These are phyloP conservation scores for Thielaviopsis populi DNA, from an alignment of 2,329 filamentous ascomycete genomes.

Conservation along the genomic window DNA sequence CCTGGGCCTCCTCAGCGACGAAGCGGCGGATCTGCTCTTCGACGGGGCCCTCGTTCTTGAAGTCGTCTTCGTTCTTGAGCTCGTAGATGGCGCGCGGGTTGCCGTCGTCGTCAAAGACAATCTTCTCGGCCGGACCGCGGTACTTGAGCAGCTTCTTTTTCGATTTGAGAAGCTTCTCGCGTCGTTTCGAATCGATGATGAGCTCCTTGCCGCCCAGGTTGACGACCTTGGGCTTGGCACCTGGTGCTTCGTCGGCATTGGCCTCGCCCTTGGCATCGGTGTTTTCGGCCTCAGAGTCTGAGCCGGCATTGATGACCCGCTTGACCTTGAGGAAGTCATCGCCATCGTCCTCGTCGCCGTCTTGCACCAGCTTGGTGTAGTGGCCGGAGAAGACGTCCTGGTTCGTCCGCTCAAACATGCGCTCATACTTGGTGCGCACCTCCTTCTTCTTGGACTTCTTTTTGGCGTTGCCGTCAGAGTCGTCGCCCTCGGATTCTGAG, in stretches of 20 bases:
- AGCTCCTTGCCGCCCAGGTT: slow-evolving; percentile 56
- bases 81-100: slow-evolving; percentile 75
- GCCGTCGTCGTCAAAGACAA: slow-evolving; percentile 87
- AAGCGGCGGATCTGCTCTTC: slow-evolving; percentile 65
- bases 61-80: slow-evolving; percentile 70
- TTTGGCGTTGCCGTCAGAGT: slow-evolving; percentile 29
- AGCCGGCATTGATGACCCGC: slow-evolving; percentile 58
- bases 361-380: slow-evolving; percentile 69
- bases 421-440: slow-evolving; percentile 87
- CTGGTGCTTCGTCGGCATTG: slow-evolving; percentile 28
- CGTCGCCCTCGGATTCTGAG: slow-evolving; percentile 40
- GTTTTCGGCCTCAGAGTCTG: not conserved
- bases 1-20: slow-evolving; percentile 56
- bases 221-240: slow-evolving; percentile 42
- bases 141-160: slow-evolving; percentile 90
- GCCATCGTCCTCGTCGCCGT: slow-evolving; percentile 44
- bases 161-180: slow-evolving; percentile 85
- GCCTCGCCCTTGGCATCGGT: slow-evolving; percentile 31
- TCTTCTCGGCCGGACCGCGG: slow-evolving; percentile 70
- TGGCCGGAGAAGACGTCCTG: slow-evolving; percentile 91
- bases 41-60: slow-evolving; percentile 57
- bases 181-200: slow-evolving; percentile 82
- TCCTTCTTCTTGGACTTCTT: slow-evolving; percentile 49
- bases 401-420: slow-evolving; percentile 95
- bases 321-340: slow-evolving; percentile 82